Evolutionary conservation across 2,329 filamentous ascomycete genomes (phyloP).

Genomic region (Ophiostoma quercus): DNA sequence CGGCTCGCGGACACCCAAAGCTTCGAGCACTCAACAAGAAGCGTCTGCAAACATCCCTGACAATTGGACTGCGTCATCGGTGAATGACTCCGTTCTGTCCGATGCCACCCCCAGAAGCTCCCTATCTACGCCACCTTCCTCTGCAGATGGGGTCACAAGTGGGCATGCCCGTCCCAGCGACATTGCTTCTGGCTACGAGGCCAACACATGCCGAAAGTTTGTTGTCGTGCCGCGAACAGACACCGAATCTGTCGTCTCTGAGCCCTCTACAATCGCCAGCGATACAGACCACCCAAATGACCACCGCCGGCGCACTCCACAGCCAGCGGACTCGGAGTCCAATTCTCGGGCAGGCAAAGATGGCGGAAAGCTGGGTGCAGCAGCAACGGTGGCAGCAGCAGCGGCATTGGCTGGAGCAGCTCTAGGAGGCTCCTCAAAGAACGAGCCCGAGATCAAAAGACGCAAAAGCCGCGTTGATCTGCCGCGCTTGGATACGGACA

Average conservation of each 20-base stretch:
- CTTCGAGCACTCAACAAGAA: not conserved
- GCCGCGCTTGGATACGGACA: conserved; percentile 43
- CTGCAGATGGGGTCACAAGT: not conserved
- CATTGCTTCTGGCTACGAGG: conserved; percentile 34
- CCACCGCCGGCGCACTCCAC: not conserved
- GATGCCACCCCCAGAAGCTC: conserved; percentile 19
- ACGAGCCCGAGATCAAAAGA: conserved; percentile 28
- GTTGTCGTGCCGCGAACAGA: conserved; percentile 27
- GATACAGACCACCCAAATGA: not conserved
- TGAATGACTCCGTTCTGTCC: conserved; percentile 7
- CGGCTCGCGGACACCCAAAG: not conserved
- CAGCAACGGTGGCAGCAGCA: conserved; percentile 17
- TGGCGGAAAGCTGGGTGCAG: not conserved
- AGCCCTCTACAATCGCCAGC: conserved; percentile 13
- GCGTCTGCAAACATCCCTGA: not conserved
- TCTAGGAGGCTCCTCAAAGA: not conserved
- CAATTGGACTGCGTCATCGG: not conserved
- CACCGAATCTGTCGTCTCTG: conserved; percentile 27
- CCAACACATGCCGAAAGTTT: conserved; percentile 42
- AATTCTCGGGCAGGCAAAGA: not conserved
- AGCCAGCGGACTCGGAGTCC: not conserved
- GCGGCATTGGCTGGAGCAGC: not conserved
- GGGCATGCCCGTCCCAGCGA: not conserved
- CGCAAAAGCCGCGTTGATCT: conserved; percentile 40
- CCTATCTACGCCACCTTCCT: not conserved